Percentiles rank a stretch among this genome's conserved stretches.
Conservation (phyloP, 75 land plant genomes). For the Pseudotsuga menziesii region DNA sequence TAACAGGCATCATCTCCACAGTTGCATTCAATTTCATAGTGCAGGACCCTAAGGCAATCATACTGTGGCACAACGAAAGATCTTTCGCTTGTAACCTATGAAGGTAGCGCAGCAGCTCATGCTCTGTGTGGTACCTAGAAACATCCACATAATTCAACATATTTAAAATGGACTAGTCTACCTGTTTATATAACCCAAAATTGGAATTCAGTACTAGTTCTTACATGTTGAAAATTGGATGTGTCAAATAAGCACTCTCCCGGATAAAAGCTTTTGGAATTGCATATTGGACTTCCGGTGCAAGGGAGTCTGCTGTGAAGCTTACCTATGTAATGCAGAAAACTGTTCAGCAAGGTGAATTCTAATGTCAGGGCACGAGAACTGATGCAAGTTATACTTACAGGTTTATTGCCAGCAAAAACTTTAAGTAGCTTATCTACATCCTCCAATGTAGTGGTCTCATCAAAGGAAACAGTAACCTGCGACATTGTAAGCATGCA, state of each 20-base stretch:
- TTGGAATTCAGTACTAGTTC: not conserved
- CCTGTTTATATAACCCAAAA: not conserved
- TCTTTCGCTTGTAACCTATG: conserved; percentile 84
- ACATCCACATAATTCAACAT: conserved; percentile 2
- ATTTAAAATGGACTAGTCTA: not conserved
- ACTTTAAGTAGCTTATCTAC: conserved; percentile 77
- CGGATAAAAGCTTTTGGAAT: conserved; percentile 73
- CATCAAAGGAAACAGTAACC: conserved; percentile 95
- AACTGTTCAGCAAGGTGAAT: not conserved
- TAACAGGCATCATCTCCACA: conserved; percentile 95
- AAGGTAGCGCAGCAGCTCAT: conserved; percentile 89
- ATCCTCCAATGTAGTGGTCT: conserved; percentile 95
- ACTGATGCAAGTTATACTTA: conserved; percentile 26
- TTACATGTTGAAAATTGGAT: conserved; percentile 92
- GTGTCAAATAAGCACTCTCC: conserved; percentile 81
- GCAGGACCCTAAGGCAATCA: conserved; percentile 99
- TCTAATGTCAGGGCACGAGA: not conserved
- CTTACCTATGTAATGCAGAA: conserved; percentile 39
- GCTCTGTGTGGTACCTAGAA: conserved; percentile 94
- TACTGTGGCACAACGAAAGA: conserved; percentile 88
- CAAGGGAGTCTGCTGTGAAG: conserved; percentile 86
- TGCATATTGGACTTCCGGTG: conserved; percentile 44
- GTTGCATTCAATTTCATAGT: conserved; percentile 99
- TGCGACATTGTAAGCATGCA: conserved; percentile 18
- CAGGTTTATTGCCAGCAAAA: conserved; percentile 76